Base-by-base conservation (phyloP, 1,139 yeast genomes). In the Magnusiomyces ingens region DNA sequence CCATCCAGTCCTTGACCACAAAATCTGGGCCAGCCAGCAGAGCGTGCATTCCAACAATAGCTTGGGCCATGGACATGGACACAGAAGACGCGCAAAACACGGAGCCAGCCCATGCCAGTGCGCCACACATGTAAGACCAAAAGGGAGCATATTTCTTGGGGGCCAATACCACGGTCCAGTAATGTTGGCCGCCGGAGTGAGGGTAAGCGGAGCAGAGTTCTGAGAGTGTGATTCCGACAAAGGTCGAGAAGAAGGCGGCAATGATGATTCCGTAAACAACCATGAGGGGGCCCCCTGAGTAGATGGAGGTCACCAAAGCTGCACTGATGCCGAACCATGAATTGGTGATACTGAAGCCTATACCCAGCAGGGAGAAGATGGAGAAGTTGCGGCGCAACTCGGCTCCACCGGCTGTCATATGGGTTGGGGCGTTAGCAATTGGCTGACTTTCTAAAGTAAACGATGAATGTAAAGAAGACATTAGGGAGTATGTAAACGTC, bases 161-260 rank as follows among this genome's bases (percentile, higher is more conserved):
- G 11, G 82, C 78, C 57, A 80, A 68, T 36, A 77, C 76, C 60
- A 79, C 67, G 1, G 82, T 76, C 85, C 85, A 80, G 54, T 76
- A 80, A 62, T 79, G 79, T 60, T 79, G 83, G 21, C 84, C 84
- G 32, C 84, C 83, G 47, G 84, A 81, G 52, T 69, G 69, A 0
- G 84, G 84, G 62, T 76, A 76, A 41, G 81, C 77, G 48, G 77
- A 72, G 1, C 80, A 74, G 62, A 80, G 68, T 58, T 80, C 84
- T 15, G 80, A 73, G 37, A 77, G 67, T 2, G 80, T 72, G 51
- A 74, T 65, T 10, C 75, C 81, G 49, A 77, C 71, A 61, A 75
- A 71, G 52, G 73, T 63, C 2, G 80, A 73, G 37, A 78, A 65
- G 52, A 67, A 69, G 11, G 83, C 78, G 52, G 80, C 78, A 59